Conservation (phyloP, 768 basidiomycete genomes). For the Xerocomus spinulosus region DNA sequence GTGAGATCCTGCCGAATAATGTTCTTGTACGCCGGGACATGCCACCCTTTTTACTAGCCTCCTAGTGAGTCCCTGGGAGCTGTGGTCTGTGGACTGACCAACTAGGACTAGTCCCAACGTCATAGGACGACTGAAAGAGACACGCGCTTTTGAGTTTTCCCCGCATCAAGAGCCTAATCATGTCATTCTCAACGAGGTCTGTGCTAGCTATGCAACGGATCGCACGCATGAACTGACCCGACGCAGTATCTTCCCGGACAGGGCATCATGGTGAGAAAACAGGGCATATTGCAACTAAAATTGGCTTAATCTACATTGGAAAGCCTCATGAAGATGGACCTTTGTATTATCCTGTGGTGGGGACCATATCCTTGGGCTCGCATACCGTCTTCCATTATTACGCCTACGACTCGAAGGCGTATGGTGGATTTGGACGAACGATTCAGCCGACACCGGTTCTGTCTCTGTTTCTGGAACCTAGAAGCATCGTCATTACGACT, state of each 20-base stretch:
- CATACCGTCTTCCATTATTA: conserved; percentile 85
- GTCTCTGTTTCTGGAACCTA: conserved; percentile 76
- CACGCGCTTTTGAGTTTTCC: conserved; percentile 58
- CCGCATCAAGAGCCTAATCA: conserved; percentile 78
- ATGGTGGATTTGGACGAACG: conserved; percentile 38
- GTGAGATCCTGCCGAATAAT: conserved; percentile 67
- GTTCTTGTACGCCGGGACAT: conserved; percentile 64
- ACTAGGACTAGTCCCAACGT: conserved; percentile 62
- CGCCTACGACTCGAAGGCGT: conserved; percentile 41
- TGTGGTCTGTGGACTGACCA: background rate
- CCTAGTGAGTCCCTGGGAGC: conserved; percentile 47
- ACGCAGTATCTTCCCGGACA: conserved; percentile 78
- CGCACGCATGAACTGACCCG: conserved; percentile 12
- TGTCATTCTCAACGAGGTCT: conserved; percentile 81
- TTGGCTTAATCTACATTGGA: conserved; percentile 3
- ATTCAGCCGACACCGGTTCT: conserved; percentile 63
- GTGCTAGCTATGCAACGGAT: conserved; percentile 9
- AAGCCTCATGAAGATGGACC: conserved; percentile 95
- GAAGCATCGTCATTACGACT: conserved; percentile 78
- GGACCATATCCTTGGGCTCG: conserved; percentile 85
- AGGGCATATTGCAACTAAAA: conserved; percentile 8
- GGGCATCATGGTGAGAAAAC: conserved; percentile 77
- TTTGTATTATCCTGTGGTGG: conserved; percentile 80
- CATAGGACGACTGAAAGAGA: conserved; percentile 59
- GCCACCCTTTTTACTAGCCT: conserved; percentile 56